Conservation (phyloP, 2,329 filamentous ascomycete species). For the Monosporascus sp. region DNA sequence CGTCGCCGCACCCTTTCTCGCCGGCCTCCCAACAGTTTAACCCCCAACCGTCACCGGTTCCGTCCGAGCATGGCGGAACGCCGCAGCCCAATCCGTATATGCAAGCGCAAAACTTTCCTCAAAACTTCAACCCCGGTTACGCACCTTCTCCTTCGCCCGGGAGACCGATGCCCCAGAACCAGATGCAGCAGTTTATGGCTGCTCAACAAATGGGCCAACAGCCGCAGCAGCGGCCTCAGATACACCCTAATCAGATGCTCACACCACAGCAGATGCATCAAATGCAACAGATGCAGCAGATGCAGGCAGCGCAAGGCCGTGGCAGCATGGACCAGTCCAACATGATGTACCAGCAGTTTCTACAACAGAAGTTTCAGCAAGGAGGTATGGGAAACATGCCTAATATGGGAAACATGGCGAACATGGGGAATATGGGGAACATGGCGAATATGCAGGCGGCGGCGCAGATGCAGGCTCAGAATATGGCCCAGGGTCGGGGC, state of each 20-base stretch:
- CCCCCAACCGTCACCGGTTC: conserved; percentile 68
- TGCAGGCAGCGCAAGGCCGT: conserved; percentile 38
- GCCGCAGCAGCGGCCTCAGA: conserved; percentile 30
- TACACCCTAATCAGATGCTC: conserved; percentile 31
- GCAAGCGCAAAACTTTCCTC: conserved; percentile 51
- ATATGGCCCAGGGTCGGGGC: conserved; percentile 35
- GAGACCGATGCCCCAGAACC: conserved; percentile 46
- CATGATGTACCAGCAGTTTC: conserved; percentile 73
- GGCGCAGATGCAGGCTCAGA: conserved; percentile 46
- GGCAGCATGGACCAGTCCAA: conserved; percentile 66
- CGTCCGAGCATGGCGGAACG: conserved; percentile 69
- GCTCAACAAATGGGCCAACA: conserved; percentile 34
- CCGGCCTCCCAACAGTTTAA: conserved; percentile 68
- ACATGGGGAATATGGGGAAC: not conserved
- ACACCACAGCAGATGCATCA: conserved; percentile 39
- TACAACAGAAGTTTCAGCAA: conserved; percentile 71
- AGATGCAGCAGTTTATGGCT: conserved; percentile 21
- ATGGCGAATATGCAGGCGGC: conserved; percentile 39
- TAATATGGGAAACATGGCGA: conserved; percentile 12
- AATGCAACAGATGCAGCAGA: conserved; percentile 37
- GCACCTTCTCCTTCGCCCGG: conserved; percentile 51
- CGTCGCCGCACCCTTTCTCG: conserved; percentile 87
- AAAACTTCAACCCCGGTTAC: conserved; percentile 55
- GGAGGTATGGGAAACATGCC: conserved; percentile 20
- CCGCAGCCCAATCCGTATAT: conserved; percentile 70